Evolutionary conservation across 108 stramenopile genomes (phyloP).

Genomic region (Tribonema minus): DNA sequence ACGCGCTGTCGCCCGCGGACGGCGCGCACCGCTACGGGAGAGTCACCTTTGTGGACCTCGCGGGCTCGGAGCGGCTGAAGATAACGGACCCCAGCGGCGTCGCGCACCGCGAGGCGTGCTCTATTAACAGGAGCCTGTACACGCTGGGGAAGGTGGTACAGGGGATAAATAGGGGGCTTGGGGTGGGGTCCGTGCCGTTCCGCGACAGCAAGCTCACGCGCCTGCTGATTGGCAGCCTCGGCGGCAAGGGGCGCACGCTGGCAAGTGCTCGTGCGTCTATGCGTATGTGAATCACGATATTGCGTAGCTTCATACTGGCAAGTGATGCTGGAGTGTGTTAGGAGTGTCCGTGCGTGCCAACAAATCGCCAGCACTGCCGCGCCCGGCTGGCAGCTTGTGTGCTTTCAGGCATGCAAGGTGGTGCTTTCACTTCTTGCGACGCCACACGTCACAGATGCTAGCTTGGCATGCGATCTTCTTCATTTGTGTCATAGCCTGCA

Average conservation of each 20-base stretch:
- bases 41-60: not conserved
- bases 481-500: too few relatives aligned
- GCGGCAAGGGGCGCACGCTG: not conserved
- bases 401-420: too few relatives aligned
- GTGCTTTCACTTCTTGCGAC: too few relatives aligned
- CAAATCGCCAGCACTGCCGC: too few relatives aligned
- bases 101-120: not conserved
- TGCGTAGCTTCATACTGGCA: too few relatives aligned
- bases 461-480: too few relatives aligned
- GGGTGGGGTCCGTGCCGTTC: not conserved
- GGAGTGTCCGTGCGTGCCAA: too few relatives aligned
- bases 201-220: not conserved
- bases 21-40: not conserved
- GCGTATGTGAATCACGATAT: too few relatives aligned
- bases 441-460: too few relatives aligned
- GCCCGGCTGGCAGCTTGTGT: too few relatives aligned
- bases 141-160: conserved; percentile 9
- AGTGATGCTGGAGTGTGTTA: too few relatives aligned
- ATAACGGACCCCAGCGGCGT: not conserved
- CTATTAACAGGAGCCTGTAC: conserved; percentile 10
- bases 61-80: conserved; percentile 7
- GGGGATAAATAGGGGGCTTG: not conserved
- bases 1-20: not conserved
- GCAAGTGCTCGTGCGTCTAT: too few relatives aligned
- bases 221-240: not conserved